Conservation (phyloP, 768 basidiomycete species). For the Agrocybe pediades region DNA sequence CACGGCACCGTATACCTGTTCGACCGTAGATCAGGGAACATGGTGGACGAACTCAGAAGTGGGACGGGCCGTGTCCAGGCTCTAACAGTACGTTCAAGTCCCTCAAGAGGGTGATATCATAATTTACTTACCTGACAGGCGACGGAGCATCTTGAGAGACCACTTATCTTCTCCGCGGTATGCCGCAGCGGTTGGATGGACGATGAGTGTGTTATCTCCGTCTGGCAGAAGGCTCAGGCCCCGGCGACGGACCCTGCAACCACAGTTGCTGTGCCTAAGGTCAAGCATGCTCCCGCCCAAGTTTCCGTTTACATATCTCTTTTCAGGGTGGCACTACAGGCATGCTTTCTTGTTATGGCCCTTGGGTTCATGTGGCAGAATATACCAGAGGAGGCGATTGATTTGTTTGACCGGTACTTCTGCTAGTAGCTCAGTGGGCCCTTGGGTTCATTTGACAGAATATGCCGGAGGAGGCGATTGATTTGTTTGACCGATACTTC, state of each 20-base stretch:
- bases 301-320: background rate
- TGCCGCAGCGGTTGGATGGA: background rate
- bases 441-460: too few relatives aligned
- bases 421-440: too few relatives aligned
- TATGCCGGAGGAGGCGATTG: too few relatives aligned
- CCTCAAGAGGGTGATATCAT: background rate
- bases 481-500: too few relatives aligned
- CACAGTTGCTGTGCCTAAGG: too few relatives aligned
- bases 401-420: background rate
- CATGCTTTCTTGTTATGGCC: slow-evolving; percentile 1
- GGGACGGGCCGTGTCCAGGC: background rate
- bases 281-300: background rate
- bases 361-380: background rate
- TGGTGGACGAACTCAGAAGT: background rate
- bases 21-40: background rate
- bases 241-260: background rate
- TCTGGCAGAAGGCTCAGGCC: background rate
- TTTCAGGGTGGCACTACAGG: background rate
- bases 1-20: background rate
- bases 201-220: background rate
- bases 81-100: background rate
- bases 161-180: background rate
- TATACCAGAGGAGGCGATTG: too few relatives aligned
- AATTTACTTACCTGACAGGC: background rate
- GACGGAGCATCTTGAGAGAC: background rate